Percentiles rank a stretch among this genome's conserved stretches.
Evolutionary conservation across 1,284 basidiomycete species (phyloP).

Genomic region (Microbotryum scabiosae): DNA sequence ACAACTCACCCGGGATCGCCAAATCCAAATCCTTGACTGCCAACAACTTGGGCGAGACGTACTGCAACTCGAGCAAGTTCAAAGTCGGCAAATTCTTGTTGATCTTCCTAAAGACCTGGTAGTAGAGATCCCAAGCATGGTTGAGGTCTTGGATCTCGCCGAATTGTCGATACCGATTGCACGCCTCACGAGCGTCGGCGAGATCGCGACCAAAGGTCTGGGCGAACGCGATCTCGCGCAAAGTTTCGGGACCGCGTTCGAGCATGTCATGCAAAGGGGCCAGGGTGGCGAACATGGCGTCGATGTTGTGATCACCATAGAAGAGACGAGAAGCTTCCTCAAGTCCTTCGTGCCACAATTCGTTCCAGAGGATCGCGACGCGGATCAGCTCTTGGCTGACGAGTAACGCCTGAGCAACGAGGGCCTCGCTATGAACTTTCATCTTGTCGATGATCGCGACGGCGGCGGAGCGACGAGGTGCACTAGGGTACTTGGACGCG

Average conservation of each 20-base stretch:
- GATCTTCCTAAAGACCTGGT: slow-evolving; percentile 91
- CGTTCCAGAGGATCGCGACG: slow-evolving; percentile 97
- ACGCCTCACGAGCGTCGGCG: slow-evolving; percentile 87
- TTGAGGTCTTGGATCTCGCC: slow-evolving; percentile 86
- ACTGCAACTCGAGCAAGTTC: slow-evolving; percentile 90
- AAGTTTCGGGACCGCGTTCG: slow-evolving; percentile 83
- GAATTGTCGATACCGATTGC: slow-evolving; percentile 73
- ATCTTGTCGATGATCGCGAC: slow-evolving; percentile 85
- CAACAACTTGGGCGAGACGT: slow-evolving; percentile 87
- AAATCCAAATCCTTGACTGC: slow-evolving; percentile 84
- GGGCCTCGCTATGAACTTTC: slow-evolving; percentile 78
- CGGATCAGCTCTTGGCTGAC: slow-evolving; percentile 94
- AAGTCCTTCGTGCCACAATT: slow-evolving; percentile 96
- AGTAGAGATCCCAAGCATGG: slow-evolving; percentile 99
- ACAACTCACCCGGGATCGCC: slow-evolving; percentile 72
- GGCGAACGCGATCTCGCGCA: slow-evolving; percentile 89
- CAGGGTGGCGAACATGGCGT: slow-evolving; percentile 91
- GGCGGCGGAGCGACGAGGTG: slow-evolving; percentile 73
- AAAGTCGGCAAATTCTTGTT: slow-evolving; percentile 87
- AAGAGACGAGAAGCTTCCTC: slow-evolving; percentile 96
- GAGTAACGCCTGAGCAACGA: slow-evolving; percentile 86
- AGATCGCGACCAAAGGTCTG: slow-evolving; percentile 93
- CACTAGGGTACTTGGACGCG: slow-evolving; percentile 89
- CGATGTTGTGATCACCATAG: slow-evolving; percentile 97
- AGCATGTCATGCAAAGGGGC: slow-evolving; percentile 92